Conservation (phyloP, 306 rosid species). For the Dalbergia oliveri region DNA sequence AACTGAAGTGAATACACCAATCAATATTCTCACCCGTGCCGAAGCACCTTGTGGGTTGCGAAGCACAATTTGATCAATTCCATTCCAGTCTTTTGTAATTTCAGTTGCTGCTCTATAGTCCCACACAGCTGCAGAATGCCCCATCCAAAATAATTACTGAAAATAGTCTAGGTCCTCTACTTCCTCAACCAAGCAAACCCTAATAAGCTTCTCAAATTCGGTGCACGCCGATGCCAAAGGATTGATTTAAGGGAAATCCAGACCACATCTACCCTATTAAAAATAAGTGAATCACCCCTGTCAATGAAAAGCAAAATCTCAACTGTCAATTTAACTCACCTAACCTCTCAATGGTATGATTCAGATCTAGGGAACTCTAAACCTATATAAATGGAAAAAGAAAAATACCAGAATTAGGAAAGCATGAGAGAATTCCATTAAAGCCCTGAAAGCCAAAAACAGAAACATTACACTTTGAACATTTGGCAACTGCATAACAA, state of each 20-base stretch:
- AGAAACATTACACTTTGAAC: slow-evolving; percentile 49
- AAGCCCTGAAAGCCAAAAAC: slow-evolving; percentile 45
- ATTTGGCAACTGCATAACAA: slow-evolving; percentile 55
- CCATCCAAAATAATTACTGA: slow-evolving; percentile 56
- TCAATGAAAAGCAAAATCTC: slow-evolving; percentile 41
- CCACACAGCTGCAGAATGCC: slow-evolving; percentile 90
- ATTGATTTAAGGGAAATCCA: slow-evolving; percentile 44
- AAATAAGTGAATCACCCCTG: slow-evolving; percentile 39
- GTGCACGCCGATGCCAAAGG: background rate
- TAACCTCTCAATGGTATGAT: slow-evolving; percentile 41
- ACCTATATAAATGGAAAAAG: background rate
- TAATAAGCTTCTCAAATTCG: slow-evolving; percentile 31
- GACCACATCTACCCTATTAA: slow-evolving; percentile 41
- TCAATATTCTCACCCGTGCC: slow-evolving; percentile 68
- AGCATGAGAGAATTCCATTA: slow-evolving; percentile 39
- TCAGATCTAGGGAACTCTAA: slow-evolving; percentile 61
- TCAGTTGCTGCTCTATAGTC: slow-evolving; percentile 75
- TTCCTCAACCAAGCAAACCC: slow-evolving; percentile 31
- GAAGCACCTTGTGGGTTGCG: slow-evolving; percentile 81
- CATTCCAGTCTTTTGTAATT: slow-evolving; percentile 82
- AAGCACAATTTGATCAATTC: slow-evolving; percentile 74
- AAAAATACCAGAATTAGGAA: slow-evolving; percentile 36
- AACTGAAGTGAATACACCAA: slow-evolving; percentile 4
- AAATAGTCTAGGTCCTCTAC: slow-evolving; percentile 33
- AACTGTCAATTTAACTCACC: slow-evolving; percentile 41